These are phyloP conservation scores for Primulina eburnea DNA, from an alignment of 257 asterid species.

Conservation along the genomic window DNA sequence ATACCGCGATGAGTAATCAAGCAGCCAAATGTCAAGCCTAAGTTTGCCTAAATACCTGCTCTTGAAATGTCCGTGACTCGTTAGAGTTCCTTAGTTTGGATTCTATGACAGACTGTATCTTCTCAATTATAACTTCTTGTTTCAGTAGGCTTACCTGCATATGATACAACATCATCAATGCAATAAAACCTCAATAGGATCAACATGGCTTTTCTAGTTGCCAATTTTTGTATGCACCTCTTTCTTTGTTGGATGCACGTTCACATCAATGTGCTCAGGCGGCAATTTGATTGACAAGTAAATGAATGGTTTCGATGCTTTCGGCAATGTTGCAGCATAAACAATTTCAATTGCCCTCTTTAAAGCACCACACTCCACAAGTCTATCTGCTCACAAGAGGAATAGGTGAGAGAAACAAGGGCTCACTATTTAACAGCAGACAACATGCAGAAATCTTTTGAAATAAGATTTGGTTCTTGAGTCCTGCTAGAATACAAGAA, in stretches of 20 bases:
- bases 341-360: constrained; percentile 96
- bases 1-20: constrained; percentile 6
- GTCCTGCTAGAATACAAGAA: constrained; percentile 11
- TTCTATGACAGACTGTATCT: constrained; percentile 76
- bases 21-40: constrained; percentile 9
- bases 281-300: constrained; percentile 88
- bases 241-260: constrained; percentile 94
- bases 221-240: constrained; percentile 50
- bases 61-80: constrained; percentile 79
- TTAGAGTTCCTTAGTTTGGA: constrained; percentile 79
- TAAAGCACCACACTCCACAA: constrained; percentile 83
- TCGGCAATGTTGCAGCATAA: constrained; percentile 94
- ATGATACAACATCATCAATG: constrained; percentile 23
- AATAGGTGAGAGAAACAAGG: constrained; percentile 17
- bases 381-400: constrained; percentile 63
- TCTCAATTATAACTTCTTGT: constrained; percentile 83
- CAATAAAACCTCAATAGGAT: constrained; percentile 9
- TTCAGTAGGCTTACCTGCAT: constrained; percentile 88
- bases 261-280: constrained; percentile 90
- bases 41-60: constrained; percentile 63
- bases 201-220: neutral
- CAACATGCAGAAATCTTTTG: constrained; percentile 15
- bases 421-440: constrained; percentile 5
- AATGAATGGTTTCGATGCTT: constrained; percentile 91
- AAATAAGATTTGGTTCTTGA: constrained; percentile 14